Evolutionary conservation across 257 asterid species (phyloP), one percentile per base, ranked within the genome.

Genomic region (Asclepias syriaca): DNA sequence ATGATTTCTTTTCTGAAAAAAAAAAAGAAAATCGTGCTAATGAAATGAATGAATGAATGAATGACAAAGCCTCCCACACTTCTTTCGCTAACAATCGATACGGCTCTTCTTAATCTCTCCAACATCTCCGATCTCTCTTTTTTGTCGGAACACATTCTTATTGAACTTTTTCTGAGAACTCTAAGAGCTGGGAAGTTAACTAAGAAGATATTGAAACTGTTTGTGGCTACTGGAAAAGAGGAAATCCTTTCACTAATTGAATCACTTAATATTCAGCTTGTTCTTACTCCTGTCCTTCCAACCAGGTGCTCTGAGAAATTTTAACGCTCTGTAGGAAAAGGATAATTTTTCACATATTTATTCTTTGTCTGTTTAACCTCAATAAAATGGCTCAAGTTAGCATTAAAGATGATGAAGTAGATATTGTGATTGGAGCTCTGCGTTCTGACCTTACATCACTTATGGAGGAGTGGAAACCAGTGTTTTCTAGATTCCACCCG

Each of bases 121-220:
- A 64, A 59, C 73, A 81, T 86, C 48, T 86, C 90, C 66, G 97
- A 92, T 88, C 90, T 92, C 74, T 92, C 96, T 59, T 92, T 86
- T 70, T 74, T 93, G 69, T 97, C 97, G 8, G 96, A 87, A 5
- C 97, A 93, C 85, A 75, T 93, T 73, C 95, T 93, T 57, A 79
- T 82, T 15, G 97, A 93, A 46, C 95, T 92, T 69, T 6, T 27
- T 43, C 15, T 66, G 99, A 87, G 90, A 84, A 92, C 93, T 51
- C 77, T 95, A 76, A 82, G 82, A 77, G 96, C 98, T 77, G 99
- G 98, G 71, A 95, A 95, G 81, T 86, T 95, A 80, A 95, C 86
- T 68, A 97, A 95, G 84, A 88, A 73, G 89, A 84, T 92, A 75
- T 73, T 95, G 89, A 92, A 86, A 84, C 78, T 95, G 79, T 95